These are phyloP conservation scores for Euryodendron excelsum DNA, from an alignment of 148 eudicot species.

Conservation along the genomic window DNA sequence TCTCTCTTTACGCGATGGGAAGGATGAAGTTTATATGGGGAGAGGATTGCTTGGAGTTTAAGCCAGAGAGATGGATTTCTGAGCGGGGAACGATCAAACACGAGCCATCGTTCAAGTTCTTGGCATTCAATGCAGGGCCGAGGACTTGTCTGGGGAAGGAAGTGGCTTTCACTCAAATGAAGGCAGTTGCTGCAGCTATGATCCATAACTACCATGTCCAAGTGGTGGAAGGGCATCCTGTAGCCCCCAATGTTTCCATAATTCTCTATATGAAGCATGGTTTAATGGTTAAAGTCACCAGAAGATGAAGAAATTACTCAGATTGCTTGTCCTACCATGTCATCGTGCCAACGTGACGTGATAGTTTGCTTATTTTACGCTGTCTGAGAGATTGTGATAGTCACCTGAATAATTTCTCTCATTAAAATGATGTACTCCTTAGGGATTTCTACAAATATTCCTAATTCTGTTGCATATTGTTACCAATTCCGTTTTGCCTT, in stretches of 20 bases:
- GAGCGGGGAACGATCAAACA: slow-evolving; percentile 35
- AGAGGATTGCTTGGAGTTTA: slow-evolving; percentile 20
- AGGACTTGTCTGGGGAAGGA: slow-evolving; percentile 46
- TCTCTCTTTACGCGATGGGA: slow-evolving; percentile 42
- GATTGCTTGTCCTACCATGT: too few species aligned
- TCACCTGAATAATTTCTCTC: too few species aligned
- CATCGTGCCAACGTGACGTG: too few species aligned
- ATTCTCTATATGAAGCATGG: slow-evolving; percentile 61
- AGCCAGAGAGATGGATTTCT: slow-evolving; percentile 40
- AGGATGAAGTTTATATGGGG: slow-evolving; percentile 41
- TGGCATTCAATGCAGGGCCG: slow-evolving; percentile 44
- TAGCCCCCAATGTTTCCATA: slow-evolving; percentile 44
- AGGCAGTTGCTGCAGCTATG: slow-evolving; percentile 43
- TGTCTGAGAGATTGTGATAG: too few species aligned
- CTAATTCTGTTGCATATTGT: too few species aligned
- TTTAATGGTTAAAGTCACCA: slow-evolving; percentile 43
- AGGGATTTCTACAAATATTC: too few species aligned
- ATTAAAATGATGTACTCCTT: too few species aligned
- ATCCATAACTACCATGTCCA: slow-evolving; percentile 41
- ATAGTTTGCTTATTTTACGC: too few species aligned
- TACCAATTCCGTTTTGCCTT: too few species aligned
- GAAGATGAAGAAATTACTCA: slow-evolving; percentile 25
- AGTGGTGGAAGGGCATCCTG: slow-evolving; percentile 31
- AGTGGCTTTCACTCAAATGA: slow-evolving; percentile 45
- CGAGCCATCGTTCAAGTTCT: slow-evolving; percentile 42